Evolutionary conservation across 192 early-diverging fungal genomes (phyloP).

Genomic region (Thamnidium elegans): DNA sequence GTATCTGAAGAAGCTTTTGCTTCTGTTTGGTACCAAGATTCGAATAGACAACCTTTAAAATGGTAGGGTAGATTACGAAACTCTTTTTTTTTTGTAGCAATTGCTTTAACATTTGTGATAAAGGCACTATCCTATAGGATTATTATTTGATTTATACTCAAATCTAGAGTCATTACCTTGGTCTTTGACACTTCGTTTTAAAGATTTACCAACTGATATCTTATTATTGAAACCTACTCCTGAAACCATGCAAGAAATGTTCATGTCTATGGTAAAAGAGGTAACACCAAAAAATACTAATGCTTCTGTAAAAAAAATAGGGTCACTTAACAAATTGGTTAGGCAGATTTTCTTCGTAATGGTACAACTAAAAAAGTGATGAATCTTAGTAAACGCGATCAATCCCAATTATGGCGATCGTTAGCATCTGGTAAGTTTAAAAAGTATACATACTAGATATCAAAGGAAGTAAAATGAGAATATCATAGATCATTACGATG

Average conservation of each 20-base stretch:
- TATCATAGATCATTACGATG: slow-evolving; percentile 44
- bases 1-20: slow-evolving; percentile 43
- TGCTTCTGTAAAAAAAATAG: background rate
- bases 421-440: slow-evolving; percentile 50
- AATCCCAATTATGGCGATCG: slow-evolving; percentile 76
- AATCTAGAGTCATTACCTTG: slow-evolving; percentile 59
- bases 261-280: slow-evolving; percentile 90
- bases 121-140: slow-evolving; percentile 87
- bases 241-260: slow-evolving; percentile 67
- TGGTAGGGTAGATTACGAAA: slow-evolving; percentile 50
- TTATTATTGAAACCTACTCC: slow-evolving; percentile 57
- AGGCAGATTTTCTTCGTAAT: slow-evolving; percentile 82
- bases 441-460: background rate
- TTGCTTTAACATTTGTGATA: background rate
- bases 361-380: slow-evolving; percentile 83
- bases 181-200: slow-evolving; percentile 74
- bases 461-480: background rate
- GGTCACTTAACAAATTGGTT: background rate
- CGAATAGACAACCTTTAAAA: slow-evolving; percentile 67
- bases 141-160: slow-evolving; percentile 67
- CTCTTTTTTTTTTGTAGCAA: background rate
- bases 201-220: slow-evolving; percentile 66
- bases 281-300: slow-evolving; percentile 26
- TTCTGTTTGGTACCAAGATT: slow-evolving; percentile 70
- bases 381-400: slow-evolving; percentile 80